Base-by-base conservation (phyloP, 495 filamentous ascomycete genomes). In the Evansstolkia leycettana region DNA sequence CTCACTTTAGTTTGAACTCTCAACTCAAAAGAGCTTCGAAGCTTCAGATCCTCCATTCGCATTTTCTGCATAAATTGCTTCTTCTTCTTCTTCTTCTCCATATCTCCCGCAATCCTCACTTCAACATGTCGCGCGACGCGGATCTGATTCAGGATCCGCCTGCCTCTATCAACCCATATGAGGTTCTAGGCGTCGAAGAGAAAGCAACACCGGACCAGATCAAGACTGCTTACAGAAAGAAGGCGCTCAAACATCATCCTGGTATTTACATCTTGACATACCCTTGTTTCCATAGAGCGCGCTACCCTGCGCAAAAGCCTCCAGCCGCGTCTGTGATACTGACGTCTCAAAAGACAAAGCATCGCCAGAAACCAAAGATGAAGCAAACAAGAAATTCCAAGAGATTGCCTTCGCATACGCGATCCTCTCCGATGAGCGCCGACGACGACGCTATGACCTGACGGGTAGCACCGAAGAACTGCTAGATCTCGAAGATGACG, bases 181-280 rank as follows among this genome's bases (percentile, higher is more conserved):
- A 88, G 46, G 85, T 90, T 50, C 67, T 98, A 17, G 80, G 72
- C 9, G 62, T 90, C 34, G 63, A 76, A 36, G 67, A 67, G 17
- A 68, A 78, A 28, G 82, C 80, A 37, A 76, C 70, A 13, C 80
- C 90, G 31, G 65, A 65, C 33, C 84, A 92, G 46, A 80, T 98
- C 57, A 98, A 95, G 50, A 86, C 90, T 54, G 88, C 90, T 9
- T 98, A 98, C 64, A 75, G 83, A 50, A 95, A 93, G 54, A 72
- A 84, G 43, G 84, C 82, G 39, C 58, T 98, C 40, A 69, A 81
- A 42, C 86, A 92, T 45, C 90, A 98, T 61, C 90, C 90, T 42
- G 89, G 94, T 74, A 87, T 13, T 42, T 25, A 9, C 5, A 12
- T 24, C 2, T 15, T 29, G 8, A 7, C 8, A 16, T 3, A 8